A percentile compares a stretch with the other conserved stretches of the same genome.
phyloP scores from a whole-genome alignment of 345 rosid genomes.

The Gossypium rotundifolium region DNA sequence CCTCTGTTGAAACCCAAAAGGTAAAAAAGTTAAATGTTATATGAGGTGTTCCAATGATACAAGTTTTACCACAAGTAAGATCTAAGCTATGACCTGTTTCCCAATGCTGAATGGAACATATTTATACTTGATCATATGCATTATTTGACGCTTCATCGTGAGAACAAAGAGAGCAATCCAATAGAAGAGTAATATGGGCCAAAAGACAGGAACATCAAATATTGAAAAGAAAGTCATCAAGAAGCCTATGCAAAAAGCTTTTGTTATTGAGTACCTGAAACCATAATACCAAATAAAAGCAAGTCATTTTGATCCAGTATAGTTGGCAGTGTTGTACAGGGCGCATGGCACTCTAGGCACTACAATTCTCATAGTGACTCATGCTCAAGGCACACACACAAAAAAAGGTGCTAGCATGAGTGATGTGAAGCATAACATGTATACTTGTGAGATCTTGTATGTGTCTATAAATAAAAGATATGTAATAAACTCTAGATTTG shows the following conservation, averaged over 20 bases:
- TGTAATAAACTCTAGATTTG: too few relatives aligned
- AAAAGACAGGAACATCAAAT: constrained; percentile 71
- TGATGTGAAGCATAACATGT: too few relatives aligned
- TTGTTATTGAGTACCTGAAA: constrained; percentile 66
- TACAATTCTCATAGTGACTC: too few relatives aligned
- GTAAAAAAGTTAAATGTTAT: neutral
- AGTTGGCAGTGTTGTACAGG: too few relatives aligned
- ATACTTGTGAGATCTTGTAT: too few relatives aligned
- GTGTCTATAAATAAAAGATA: too few relatives aligned
- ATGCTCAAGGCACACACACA: too few relatives aligned
- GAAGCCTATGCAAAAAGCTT: constrained; percentile 59
- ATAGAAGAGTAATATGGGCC: constrained; percentile 64
- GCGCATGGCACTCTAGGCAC: too few relatives aligned
- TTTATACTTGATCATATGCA: constrained; percentile 69
- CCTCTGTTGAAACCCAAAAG: constrained; percentile 24
- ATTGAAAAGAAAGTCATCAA: constrained; percentile 63
- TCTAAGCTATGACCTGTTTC: constrained; percentile 45
- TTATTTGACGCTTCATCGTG: constrained; percentile 64
- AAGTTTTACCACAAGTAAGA: neutral
- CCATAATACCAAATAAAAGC: constrained; percentile 10
- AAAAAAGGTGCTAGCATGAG: too few relatives aligned
- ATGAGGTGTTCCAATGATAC: neutral
- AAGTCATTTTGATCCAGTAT: neutral
- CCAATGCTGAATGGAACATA: constrained; percentile 59
- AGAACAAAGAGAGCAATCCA: constrained; percentile 64